A percentile compares a stretch with the other conserved stretches of the same genome.
phyloP scores from a whole-genome alignment of 305 asterid species.

The Vinca major region DNA sequence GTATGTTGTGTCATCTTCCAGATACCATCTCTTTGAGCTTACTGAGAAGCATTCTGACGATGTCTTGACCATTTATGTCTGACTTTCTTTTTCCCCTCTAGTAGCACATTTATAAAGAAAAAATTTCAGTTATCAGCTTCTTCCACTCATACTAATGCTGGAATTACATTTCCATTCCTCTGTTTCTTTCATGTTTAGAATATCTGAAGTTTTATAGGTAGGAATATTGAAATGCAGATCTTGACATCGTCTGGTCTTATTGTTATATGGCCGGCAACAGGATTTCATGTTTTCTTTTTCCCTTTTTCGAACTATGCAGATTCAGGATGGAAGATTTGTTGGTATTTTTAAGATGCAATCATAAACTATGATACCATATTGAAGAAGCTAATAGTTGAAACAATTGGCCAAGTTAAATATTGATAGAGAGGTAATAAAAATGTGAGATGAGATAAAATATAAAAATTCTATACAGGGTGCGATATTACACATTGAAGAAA shows the following conservation, averaged over 20 bases:
- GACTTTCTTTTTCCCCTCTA: neutral
- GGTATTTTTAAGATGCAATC: neutral
- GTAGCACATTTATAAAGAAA: neutral
- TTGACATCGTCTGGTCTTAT: neutral
- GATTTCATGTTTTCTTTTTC: neutral
- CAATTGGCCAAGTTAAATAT: neutral
- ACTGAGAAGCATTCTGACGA: neutral
- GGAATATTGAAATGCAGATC: neutral
- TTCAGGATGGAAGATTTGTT: neutral
- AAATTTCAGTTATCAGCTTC: neutral
- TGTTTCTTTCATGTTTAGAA: neutral
- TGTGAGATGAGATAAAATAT: neutral
- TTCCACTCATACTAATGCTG: neutral
- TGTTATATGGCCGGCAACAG: neutral
- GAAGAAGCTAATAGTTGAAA: neutral
- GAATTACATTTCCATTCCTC: neutral
- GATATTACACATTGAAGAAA: neutral
- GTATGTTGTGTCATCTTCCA: slow-evolving; percentile 25
- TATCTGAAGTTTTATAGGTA: neutral
- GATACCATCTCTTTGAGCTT: neutral
- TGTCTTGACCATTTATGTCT: neutral
- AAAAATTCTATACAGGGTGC: neutral
- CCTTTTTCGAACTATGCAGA: neutral
- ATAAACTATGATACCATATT: neutral
- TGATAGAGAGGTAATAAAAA: neutral